Conservation (phyloP, 768 basidiomycete genomes). For the Tylopilus vinaceipallidus region DNA sequence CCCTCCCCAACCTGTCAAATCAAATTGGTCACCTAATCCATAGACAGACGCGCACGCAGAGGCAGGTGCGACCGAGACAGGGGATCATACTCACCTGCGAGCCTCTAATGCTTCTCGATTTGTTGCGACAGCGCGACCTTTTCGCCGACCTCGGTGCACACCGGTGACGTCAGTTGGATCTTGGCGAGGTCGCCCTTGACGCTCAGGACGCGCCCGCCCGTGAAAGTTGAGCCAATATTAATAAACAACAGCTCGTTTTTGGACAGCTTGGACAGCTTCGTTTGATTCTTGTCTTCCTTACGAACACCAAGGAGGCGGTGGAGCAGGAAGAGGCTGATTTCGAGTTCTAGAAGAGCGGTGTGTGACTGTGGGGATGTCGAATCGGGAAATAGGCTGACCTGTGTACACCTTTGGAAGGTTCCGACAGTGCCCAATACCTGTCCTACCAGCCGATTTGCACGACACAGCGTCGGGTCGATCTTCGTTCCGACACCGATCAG, state of each 20-base stretch:
- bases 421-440: slow-evolving; percentile 96
- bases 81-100: slow-evolving; percentile 68
- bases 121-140: slow-evolving; percentile 94
- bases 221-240: slow-evolving; percentile 97
- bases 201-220: slow-evolving; percentile 90
- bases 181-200: slow-evolving; percentile 95
- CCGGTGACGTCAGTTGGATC: slow-evolving; percentile 90
- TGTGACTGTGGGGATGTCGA: no score
- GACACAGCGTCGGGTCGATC: slow-evolving; percentile 94
- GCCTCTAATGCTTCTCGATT: slow-evolving; percentile 98
- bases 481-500: slow-evolving; percentile 97
- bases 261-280: slow-evolving; percentile 87
- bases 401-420: slow-evolving; percentile 93
- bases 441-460: slow-evolving; percentile 95
- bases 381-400: slow-evolving; percentile 38
- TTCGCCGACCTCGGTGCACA: slow-evolving; percentile 95
- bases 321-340: slow-evolving; percentile 92
- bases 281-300: slow-evolving; percentile 98
- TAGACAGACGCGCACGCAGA: neutral
- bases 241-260: slow-evolving; percentile 93
- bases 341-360: slow-evolving; percentile 56
- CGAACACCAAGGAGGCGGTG: slow-evolving; percentile 96
- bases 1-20: slow-evolving; percentile 60
- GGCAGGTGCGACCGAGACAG: neutral
- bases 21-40: neutral